Evolutionary conservation across 2,329 filamentous ascomycete genomes (phyloP).

Genomic region (Scytalidium sp.): DNA sequence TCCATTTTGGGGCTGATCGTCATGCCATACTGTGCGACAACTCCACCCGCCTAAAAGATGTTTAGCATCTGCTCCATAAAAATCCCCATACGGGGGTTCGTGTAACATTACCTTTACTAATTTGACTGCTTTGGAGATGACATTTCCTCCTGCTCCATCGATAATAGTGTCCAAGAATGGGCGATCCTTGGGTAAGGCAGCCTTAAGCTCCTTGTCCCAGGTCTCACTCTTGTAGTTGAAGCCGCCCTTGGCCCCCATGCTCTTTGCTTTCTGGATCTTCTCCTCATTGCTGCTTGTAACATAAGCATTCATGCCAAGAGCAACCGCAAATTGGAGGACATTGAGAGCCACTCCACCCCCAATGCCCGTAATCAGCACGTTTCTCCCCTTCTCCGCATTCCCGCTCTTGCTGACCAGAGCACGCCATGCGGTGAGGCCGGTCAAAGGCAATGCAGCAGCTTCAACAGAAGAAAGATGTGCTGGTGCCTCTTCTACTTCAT

Average conservation of each 20-base stretch:
- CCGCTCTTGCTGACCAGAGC: constrained; percentile 77
- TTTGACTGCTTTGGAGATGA: constrained; percentile 65
- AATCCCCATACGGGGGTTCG: background rate
- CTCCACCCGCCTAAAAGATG: constrained; percentile 61
- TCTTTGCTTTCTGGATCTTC: constrained; percentile 68
- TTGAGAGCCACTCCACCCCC: constrained; percentile 88
- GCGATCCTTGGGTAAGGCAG: constrained; percentile 60
- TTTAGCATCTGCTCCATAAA: constrained; percentile 2
- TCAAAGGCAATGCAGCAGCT: constrained; percentile 80
- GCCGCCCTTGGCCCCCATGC: constrained; percentile 77
- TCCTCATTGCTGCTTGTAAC: constrained; percentile 54
- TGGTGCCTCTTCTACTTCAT: constrained; percentile 75
- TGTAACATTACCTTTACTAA: constrained; percentile 59
- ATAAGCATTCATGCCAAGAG: constrained; percentile 47
- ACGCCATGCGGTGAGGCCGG: constrained; percentile 84
- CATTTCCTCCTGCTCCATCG: constrained; percentile 86
- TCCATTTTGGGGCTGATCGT: constrained; percentile 82
- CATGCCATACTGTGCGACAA: constrained; percentile 91
- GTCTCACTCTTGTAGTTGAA: constrained; percentile 73
- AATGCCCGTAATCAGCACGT: constrained; percentile 86
- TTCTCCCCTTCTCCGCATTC: constrained; percentile 60
- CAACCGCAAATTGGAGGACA: constrained; percentile 75
- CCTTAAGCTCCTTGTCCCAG: constrained; percentile 76
- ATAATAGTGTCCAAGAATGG: constrained; percentile 78
- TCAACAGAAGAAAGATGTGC: constrained; percentile 69